A percentile compares a stretch with the other conserved stretches of the same genome.
These are phyloP conservation scores for Tolypocladium sp. DNA, from an alignment of 2,329 filamentous ascomycete genomes.

Conservation along the genomic window DNA sequence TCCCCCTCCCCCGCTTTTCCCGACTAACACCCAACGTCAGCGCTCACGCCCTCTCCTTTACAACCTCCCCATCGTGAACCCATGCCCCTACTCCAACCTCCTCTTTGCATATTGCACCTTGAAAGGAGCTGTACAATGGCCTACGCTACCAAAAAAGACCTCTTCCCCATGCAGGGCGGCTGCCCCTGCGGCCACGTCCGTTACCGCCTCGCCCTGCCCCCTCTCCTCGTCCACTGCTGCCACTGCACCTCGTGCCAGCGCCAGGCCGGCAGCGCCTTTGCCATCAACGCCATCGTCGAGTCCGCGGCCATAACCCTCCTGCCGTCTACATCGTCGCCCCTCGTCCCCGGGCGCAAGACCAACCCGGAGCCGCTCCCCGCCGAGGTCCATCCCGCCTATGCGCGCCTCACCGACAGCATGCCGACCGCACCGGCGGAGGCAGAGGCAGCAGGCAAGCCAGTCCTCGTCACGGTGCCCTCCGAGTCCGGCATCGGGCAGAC, in stretches of 20 bases:
- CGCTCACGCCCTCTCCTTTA: neutral
- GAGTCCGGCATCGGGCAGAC: slow-evolving; percentile 29
- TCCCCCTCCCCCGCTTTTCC: slow-evolving; percentile 9
- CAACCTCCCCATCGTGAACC: neutral
- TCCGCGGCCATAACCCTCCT: slow-evolving; percentile 19
- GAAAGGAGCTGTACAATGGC: slow-evolving; percentile 5
- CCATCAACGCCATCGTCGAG: slow-evolving; percentile 34
- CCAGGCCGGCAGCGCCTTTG: slow-evolving; percentile 29
- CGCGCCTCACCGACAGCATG: slow-evolving; percentile 8
- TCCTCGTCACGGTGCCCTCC: slow-evolving; percentile 23
- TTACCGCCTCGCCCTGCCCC: slow-evolving; percentile 52
- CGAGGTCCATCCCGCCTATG: slow-evolving; percentile 5
- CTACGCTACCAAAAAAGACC: slow-evolving; percentile 13
- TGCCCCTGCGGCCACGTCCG: slow-evolving; percentile 64
- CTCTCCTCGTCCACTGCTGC: slow-evolving; percentile 35
- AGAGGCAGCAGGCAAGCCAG: slow-evolving; percentile 2
- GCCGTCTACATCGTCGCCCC: neutral
- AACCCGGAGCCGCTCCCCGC: neutral
- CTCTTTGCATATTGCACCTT: neutral
- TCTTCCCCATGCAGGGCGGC: slow-evolving; percentile 30
- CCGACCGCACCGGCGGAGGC: neutral
- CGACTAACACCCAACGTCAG: neutral
- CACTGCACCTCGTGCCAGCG: slow-evolving; percentile 37
- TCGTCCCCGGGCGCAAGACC: neutral
- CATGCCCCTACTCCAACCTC: neutral